Conservation (phyloP, 2,329 filamentous ascomycete species). For the Blastomyces percursus region DNA sequence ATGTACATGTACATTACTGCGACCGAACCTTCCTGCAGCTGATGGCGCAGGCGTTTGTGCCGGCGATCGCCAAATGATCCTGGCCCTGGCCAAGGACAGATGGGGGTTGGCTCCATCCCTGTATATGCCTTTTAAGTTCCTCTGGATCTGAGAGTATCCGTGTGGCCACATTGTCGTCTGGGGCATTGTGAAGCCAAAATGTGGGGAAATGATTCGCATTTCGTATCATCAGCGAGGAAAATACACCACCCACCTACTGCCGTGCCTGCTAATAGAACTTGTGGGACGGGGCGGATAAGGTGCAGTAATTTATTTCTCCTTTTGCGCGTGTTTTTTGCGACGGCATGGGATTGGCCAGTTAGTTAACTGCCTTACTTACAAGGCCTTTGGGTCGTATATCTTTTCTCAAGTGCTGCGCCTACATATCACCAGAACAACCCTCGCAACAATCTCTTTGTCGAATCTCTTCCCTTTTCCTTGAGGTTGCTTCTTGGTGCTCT, state of each 20-base stretch:
- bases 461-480: not conserved
- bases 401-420: not conserved
- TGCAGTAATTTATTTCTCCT: not conserved
- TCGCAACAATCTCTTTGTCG: not conserved
- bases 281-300: not conserved
- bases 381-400: not conserved
- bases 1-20: no score
- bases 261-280: not conserved
- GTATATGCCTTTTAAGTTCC: not conserved
- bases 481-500: not conserved
- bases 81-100: not conserved
- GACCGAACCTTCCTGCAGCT: not conserved
- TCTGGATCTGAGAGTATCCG: not conserved
- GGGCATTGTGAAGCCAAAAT: not conserved
- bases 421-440: not conserved
- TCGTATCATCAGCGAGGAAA: not conserved
- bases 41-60: not conserved
- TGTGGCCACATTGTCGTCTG: not conserved
- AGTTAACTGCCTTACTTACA: not conserved
- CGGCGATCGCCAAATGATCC: not conserved
- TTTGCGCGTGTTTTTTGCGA: not conserved
- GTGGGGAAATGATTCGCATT: not conserved
- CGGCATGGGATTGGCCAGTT: not conserved
- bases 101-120: not conserved
- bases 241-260: not conserved